Percentiles rank a stretch among this genome's conserved stretches.
Conservation (phyloP, 1,139 yeast species). For the Insectozyma bohioensis region DNA sequence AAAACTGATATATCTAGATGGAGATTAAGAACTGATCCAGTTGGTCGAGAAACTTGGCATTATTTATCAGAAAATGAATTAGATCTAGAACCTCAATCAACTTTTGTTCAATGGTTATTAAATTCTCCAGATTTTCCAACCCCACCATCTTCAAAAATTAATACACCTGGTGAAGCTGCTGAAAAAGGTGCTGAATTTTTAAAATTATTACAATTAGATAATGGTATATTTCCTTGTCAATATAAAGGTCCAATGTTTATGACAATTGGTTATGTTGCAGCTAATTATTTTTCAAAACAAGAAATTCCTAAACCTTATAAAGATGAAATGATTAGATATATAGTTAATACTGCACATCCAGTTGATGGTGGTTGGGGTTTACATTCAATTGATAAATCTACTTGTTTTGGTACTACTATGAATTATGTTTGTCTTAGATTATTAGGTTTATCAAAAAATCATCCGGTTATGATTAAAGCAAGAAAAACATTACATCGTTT, state of each 20-base stretch:
- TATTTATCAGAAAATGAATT: slow-evolving; percentile 46
- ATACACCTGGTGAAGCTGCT: slow-evolving; percentile 63
- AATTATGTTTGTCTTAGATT: slow-evolving; percentile 79
- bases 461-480: slow-evolving; percentile 80
- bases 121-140: slow-evolving; percentile 44
- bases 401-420: slow-evolving; percentile 91
- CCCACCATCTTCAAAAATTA: slow-evolving; percentile 31
- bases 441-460: slow-evolving; percentile 70
- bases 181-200: slow-evolving; percentile 75
- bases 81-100: slow-evolving; percentile 48
- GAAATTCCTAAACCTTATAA: slow-evolving; percentile 67
- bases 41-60: slow-evolving; percentile 85
- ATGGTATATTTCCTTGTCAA: slow-evolving; percentile 88
- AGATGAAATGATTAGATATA: slow-evolving; percentile 74
- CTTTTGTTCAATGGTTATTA: slow-evolving; percentile 58
- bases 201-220: slow-evolving; percentile 65
- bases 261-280: slow-evolving; percentile 84
- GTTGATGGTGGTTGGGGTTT: slow-evolving; percentile 99
- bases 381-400: slow-evolving; percentile 86
- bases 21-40: slow-evolving; percentile 68
- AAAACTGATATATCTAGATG: slow-evolving; percentile 71
- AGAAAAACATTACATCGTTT: slow-evolving; percentile 63
- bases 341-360: slow-evolving; percentile 89
- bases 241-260: slow-evolving; percentile 98
- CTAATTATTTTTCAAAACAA: slow-evolving; percentile 67